These are phyloP conservation scores for Discostella stelligeroides DNA, from an alignment of 108 stramenopile species.

Conservation along the genomic window DNA sequence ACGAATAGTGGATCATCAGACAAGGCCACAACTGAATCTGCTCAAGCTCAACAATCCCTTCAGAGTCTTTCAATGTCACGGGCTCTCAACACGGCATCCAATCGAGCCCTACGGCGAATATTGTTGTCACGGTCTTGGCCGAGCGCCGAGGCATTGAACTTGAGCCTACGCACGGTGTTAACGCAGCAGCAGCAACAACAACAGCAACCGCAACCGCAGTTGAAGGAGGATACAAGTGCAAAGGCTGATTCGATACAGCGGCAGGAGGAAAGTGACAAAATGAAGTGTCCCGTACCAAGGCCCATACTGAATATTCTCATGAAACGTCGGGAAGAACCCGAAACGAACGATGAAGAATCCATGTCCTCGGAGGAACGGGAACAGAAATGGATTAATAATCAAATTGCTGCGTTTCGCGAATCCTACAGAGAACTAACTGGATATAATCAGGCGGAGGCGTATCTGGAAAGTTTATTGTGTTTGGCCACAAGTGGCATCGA, in stretches of 20 bases:
- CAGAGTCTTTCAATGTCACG: slow-evolving; percentile 69
- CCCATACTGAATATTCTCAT: slow-evolving; percentile 84
- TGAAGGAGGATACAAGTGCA: slow-evolving; percentile 21
- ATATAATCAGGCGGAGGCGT: slow-evolving; percentile 75
- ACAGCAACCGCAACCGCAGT: too few species aligned
- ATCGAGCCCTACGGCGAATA: slow-evolving; percentile 81
- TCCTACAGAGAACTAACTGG: slow-evolving; percentile 62
- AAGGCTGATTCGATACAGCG: neutral
- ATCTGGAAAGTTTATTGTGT: slow-evolving; percentile 77
- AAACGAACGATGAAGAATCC: slow-evolving; percentile 3
- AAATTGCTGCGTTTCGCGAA: slow-evolving; percentile 68
- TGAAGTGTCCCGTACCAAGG: slow-evolving; percentile 88
- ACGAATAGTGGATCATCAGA: slow-evolving; percentile 6
- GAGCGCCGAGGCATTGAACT: slow-evolving; percentile 80
- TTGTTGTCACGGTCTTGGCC: slow-evolving; percentile 83
- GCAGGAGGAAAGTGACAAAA: slow-evolving; percentile 25
- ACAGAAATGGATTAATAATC: slow-evolving; percentile 68
- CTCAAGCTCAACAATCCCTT: slow-evolving; percentile 29
- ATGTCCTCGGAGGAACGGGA: slow-evolving; percentile 54
- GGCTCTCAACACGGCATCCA: slow-evolving; percentile 83
- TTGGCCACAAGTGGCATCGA: slow-evolving; percentile 80
- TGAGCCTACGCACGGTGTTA: slow-evolving; percentile 65
- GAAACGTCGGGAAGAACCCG: slow-evolving; percentile 41
- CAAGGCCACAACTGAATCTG: slow-evolving; percentile 9
- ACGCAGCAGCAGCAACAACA: slow-evolving; percentile 48